A percentile compares a stretch with the other conserved stretches of the same genome.
Evolutionary conservation across 1,284 basidiomycete genomes (phyloP).

Genomic region (Ganoderma sinense): DNA sequence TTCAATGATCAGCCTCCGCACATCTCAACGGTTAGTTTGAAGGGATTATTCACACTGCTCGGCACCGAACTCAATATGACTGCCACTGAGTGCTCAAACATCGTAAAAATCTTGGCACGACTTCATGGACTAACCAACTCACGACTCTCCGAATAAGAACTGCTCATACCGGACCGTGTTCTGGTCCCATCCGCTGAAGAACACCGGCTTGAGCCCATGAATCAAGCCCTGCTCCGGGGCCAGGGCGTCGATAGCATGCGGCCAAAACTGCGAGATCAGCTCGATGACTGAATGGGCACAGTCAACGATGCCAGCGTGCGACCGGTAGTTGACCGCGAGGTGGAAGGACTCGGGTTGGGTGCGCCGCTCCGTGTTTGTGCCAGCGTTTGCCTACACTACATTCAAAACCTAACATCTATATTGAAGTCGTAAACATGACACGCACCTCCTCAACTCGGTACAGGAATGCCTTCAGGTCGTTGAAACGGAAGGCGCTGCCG

Average conservation of each 20-base stretch:
- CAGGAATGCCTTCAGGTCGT: constrained; percentile 74
- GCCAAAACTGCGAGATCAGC: constrained; percentile 71
- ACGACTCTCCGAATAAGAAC: constrained; percentile 62
- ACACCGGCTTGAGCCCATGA: constrained; percentile 66
- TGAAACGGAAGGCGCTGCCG: constrained; percentile 76
- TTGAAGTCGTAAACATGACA: too few species aligned
- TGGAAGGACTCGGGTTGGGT: constrained; percentile 59
- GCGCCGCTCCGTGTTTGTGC: background rate
- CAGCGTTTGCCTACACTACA: constrained; percentile 8
- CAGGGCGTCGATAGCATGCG: constrained; percentile 68
- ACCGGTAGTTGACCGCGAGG: constrained; percentile 72
- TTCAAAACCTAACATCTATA: background rate
- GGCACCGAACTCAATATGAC: constrained; percentile 70
- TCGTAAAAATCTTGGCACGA: background rate
- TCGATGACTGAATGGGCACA: constrained; percentile 71
- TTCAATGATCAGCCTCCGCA: background rate
- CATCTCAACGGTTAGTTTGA: too few species aligned
- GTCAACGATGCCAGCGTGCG: constrained; percentile 71
- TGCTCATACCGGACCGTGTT: constrained; percentile 61
- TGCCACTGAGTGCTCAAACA: constrained; percentile 44
- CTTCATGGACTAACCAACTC: constrained; percentile 16
- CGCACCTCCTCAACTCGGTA: constrained; percentile 67
- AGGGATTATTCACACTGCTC: constrained; percentile 60
- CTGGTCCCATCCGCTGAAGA: constrained; percentile 63
- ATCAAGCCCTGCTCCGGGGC: constrained; percentile 64